A percentile compares a stretch with the other conserved stretches of the same genome.
phyloP scores from a whole-genome alignment of 2,329 filamentous ascomycete genomes.

The Ilyonectria destructans region DNA sequence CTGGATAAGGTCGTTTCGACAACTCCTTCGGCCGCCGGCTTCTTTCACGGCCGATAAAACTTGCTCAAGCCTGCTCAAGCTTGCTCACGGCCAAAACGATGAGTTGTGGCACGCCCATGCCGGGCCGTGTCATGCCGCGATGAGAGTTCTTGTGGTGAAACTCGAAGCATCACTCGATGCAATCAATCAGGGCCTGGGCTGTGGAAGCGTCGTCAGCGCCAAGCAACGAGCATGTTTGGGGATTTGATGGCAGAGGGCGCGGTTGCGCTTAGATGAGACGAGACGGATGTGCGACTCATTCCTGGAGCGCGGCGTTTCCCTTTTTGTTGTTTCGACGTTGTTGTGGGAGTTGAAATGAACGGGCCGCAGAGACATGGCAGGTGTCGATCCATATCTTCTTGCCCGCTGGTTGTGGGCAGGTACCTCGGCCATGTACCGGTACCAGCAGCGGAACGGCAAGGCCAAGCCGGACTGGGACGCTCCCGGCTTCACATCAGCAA shows the following conservation, averaged over 20 bases:
- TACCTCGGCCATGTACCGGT: constrained; percentile 27
- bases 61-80: neutral
- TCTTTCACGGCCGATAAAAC: neutral
- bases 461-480: constrained; percentile 24
- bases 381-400: neutral
- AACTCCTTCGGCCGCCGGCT: neutral
- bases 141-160: neutral
- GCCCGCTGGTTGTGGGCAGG: neutral
- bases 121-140: neutral
- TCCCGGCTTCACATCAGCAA: constrained; percentile 16
- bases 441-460: neutral
- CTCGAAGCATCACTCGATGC: constrained; percentile 2
- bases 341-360: constrained; percentile 1
- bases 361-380: neutral
- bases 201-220: neutral
- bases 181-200: neutral
- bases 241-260: neutral
- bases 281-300: constrained; percentile 15
- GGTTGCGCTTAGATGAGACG: neutral
- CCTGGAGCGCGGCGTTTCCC: neutral
- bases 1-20: neutral
- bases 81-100: neutral
- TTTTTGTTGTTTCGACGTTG: neutral
- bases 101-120: neutral
- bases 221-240: neutral